Base-by-base conservation (phyloP, 2,329 filamentous ascomycete species). In the Davidsoniella virescens region DNA sequence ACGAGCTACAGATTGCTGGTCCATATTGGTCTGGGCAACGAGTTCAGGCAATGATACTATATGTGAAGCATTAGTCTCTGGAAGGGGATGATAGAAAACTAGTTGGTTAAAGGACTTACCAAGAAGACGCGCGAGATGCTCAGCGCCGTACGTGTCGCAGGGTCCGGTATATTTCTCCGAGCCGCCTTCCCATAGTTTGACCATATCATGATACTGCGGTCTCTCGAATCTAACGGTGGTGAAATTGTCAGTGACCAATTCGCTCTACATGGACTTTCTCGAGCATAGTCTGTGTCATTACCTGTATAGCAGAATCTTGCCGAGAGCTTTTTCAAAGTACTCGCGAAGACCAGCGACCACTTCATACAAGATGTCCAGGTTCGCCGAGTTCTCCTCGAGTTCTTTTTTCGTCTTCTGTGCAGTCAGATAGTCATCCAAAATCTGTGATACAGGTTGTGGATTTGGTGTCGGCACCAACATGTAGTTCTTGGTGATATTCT, bases 21-120 rank as follows among this genome's bases (percentile, higher is more conserved):
- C 92, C 87, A 98, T 94, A 66, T 96, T 96, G 48, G 92, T 98
- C 63, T 98, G 92, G 3, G 88, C 88, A 55, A 96, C 80, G 39
- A 96, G 78, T 62, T 98, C 92, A 0, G 92, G 90, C 58, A 96
- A 79, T 1, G 84, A 83, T 3, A 93, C 90, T 94, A 57, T 5
- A 51, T 23, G 20, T 23, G 23, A 38, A 23, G 37, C 18, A 44
- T 38, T 26, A 36, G 18, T n/a, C 12, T 8, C 4, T 9, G 12
- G 26, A 38, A 33, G n/a, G 4, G 23, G 5, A n/a, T 5, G 37
- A 45, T 20, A 29, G 26, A 4, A 6, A 10, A 12, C 12, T n/a
- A 12, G 29, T 26, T 16, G 29, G 7, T 39, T 16, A 4, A 9
- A 14, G 10, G 29, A 66, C 75, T 57, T 75, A 95, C 90, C 87